phyloP scores from a whole-genome alignment of 2,329 filamentous ascomycete species.

The Pseudogymnoascus sp. region DNA sequence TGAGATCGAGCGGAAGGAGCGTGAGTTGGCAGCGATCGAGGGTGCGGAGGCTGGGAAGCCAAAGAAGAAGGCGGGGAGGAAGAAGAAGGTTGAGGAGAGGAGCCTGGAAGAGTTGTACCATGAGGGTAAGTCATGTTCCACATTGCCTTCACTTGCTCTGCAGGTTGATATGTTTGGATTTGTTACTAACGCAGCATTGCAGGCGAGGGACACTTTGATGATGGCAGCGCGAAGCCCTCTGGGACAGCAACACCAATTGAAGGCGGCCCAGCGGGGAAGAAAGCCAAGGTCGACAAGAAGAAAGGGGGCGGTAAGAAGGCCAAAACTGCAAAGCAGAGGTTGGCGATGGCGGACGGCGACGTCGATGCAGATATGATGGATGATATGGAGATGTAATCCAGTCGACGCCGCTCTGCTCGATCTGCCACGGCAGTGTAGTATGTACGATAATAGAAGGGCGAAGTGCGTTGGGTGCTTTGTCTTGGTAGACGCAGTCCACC shows the following conservation, averaged over 20 bases:
- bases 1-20: conserved; percentile 85
- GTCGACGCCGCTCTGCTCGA: not conserved
- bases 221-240: conserved; percentile 69
- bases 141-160: not conserved
- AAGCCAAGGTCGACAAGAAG: conserved; percentile 45
- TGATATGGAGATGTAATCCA: conserved; percentile 11
- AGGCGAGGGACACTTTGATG: conserved; percentile 97
- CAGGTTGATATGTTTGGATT: conserved; percentile 14
- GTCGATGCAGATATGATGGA: conserved; percentile 19
- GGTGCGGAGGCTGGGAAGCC: conserved; percentile 56
- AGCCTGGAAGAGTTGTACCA: conserved; percentile 98
- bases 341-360: conserved; percentile 58
- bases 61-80: conserved; percentile 52
- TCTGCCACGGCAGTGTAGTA: not conserved
- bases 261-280: conserved; percentile 40
- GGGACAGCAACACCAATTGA: conserved; percentile 77
- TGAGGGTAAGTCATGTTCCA: conserved; percentile 63
- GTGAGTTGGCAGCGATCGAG: conserved; percentile 57
- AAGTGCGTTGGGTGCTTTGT: not conserved
- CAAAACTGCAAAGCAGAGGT: conserved; percentile 59
- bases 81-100: conserved; percentile 45
- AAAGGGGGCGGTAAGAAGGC: conserved; percentile 51
- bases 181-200: conserved; percentile 29
- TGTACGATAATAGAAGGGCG: conserved; percentile 5
- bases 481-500: conserved; percentile 4